phyloP scores from a whole-genome alignment of 768 basidiomycete genomes.

The Termitomyces eurrhizus region DNA sequence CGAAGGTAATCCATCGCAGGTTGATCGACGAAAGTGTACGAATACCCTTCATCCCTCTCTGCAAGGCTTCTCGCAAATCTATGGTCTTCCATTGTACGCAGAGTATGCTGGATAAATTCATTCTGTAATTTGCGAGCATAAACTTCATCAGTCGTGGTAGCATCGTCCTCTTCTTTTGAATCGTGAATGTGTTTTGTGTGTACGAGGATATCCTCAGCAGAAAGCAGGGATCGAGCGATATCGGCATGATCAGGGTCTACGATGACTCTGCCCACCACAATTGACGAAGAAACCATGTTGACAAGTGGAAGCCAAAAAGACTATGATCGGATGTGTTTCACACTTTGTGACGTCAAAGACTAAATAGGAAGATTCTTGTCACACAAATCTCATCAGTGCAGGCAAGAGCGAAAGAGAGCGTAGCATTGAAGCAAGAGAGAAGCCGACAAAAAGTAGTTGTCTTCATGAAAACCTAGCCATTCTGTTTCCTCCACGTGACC shows the following conservation, averaged over 20 bases:
- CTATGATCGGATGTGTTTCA: not conserved
- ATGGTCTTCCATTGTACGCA: slow-evolving; percentile 31
- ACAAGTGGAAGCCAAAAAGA: not conserved
- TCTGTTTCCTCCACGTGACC: too few species aligned
- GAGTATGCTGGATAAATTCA: slow-evolving; percentile 26
- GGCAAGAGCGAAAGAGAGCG: not conserved
- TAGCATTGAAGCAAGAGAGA: not conserved
- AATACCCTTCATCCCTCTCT: slow-evolving; percentile 34
- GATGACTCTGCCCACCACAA: slow-evolving; percentile 9
- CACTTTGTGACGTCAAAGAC: not conserved
- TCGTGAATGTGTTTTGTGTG: slow-evolving; percentile 35
- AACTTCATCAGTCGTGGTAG: slow-evolving; percentile 24
- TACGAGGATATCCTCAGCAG: slow-evolving; percentile 36
- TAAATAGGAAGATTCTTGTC: not conserved
- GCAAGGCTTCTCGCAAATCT: slow-evolving; percentile 39
- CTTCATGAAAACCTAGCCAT: too few species aligned
- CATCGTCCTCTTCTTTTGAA: slow-evolving; percentile 35
- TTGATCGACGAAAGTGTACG: slow-evolving; percentile 27
- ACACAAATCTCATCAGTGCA: not conserved
- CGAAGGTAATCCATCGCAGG: slow-evolving; percentile 37
- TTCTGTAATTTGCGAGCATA: slow-evolving; percentile 40
- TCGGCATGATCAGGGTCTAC: slow-evolving; percentile 24
- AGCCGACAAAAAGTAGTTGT: not conserved
- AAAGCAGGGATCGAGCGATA: slow-evolving; percentile 33
- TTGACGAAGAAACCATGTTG: slow-evolving; percentile 8